A percentile compares a stretch with the other conserved stretches of the same genome.
phyloP scores from a whole-genome alignment of 2,329 filamentous ascomycete species.

The Colletotrichum sp. region DNA sequence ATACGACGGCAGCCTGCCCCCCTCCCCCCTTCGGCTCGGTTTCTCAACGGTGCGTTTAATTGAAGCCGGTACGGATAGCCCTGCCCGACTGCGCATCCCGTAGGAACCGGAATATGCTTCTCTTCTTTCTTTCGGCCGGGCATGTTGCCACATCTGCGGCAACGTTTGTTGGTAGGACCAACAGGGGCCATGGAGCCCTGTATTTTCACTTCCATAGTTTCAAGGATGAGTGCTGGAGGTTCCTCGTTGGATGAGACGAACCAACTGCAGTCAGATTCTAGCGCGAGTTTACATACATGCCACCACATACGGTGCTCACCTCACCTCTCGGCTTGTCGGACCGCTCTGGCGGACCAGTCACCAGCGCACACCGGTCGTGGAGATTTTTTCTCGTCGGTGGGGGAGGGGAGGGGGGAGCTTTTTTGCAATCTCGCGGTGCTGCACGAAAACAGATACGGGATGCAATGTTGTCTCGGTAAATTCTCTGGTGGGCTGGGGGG shows the following conservation, averaged over 20 bases:
- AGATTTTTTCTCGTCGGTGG: background rate
- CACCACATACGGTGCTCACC: background rate
- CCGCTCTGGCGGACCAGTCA: background rate
- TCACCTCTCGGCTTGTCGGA: background rate
- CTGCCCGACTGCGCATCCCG: background rate
- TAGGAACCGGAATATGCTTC: background rate
- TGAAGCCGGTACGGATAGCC: background rate
- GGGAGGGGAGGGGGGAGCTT: background rate
- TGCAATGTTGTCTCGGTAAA: conserved; percentile 6
- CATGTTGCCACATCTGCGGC: background rate
- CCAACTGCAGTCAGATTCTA: background rate
- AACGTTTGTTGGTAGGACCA: background rate
- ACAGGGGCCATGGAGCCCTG: background rate
- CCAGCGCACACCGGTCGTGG: background rate
- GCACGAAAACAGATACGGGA: conserved; percentile 1
- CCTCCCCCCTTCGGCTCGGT: background rate
- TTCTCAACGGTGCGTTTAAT: conserved; percentile 11
- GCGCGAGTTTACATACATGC: background rate
- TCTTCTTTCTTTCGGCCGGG: background rate
- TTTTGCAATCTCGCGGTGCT: conserved; percentile 6
- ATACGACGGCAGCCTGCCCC: background rate
- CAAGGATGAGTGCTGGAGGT: background rate
- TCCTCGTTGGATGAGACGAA: background rate
- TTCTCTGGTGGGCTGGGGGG: background rate
- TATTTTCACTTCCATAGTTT: background rate